Percentiles rank a stretch among this genome's conserved stretches.
phyloP scores from a whole-genome alignment of 345 rosid genomes.

The Eucalyptus viminalis region DNA sequence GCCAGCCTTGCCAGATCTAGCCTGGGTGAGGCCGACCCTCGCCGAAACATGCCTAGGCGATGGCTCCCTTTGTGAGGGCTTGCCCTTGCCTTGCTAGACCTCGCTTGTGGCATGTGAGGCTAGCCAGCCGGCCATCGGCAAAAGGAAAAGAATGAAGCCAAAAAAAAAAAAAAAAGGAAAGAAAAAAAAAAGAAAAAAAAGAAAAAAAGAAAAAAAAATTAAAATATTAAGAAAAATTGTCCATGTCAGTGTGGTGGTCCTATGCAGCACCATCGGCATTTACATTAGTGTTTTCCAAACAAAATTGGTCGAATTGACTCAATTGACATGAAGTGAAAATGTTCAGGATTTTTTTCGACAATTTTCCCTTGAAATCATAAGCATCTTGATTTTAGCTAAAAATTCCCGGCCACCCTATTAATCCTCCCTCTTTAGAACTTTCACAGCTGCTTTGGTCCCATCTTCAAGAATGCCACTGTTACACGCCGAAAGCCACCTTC shows the following conservation, averaged over 20 bases:
- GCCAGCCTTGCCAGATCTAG: fast-evolving
- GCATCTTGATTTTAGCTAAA: constrained; percentile 92
- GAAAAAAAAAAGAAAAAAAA: fast-evolving
- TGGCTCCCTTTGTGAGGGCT: too few relatives aligned
- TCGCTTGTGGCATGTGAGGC: too few relatives aligned
- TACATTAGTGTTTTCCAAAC: too few relatives aligned
- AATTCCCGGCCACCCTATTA: constrained; percentile 83
- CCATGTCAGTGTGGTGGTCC: too few relatives aligned
- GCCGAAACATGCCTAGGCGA: fast-evolving
- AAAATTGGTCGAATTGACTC: too few relatives aligned
- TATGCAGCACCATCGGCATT: too few relatives aligned
- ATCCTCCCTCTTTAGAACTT: constrained; percentile 85
- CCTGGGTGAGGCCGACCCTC: too few relatives aligned
- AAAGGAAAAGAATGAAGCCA: too few relatives aligned
- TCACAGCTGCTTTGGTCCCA: constrained; percentile 72
- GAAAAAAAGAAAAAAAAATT: too few relatives aligned
- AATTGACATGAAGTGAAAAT: too few relatives aligned
- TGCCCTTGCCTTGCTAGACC: fast-evolving
- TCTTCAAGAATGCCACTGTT: constrained; percentile 70
- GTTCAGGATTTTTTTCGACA: too few relatives aligned
- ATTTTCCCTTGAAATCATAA: constrained; percentile 3
- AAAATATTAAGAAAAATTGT: too few relatives aligned
- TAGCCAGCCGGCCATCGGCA: fast-evolving
- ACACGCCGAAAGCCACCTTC: constrained; percentile 94
- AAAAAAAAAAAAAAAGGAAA: fast-evolving